Percentiles rank a stretch among this genome's conserved stretches.
These are phyloP conservation scores for Karstenula rhodostoma DNA, from an alignment of 2,329 filamentous ascomycete genomes.

Conservation along the genomic window DNA sequence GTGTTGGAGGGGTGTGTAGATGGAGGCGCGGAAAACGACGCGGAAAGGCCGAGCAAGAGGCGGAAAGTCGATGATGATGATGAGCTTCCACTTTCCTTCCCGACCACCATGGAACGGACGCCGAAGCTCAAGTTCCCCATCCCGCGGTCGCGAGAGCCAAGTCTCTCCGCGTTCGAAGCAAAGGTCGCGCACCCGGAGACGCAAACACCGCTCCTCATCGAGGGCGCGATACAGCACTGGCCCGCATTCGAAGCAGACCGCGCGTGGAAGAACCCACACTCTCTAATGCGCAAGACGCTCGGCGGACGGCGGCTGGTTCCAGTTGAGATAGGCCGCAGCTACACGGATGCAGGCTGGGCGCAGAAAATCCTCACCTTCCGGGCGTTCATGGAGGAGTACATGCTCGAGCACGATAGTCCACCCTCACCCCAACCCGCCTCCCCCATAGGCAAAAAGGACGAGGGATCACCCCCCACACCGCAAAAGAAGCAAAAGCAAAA, in stretches of 20 bases:
- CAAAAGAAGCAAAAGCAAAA: conserved; percentile 48
- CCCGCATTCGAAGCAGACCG: conserved; percentile 69
- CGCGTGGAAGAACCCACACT: conserved; percentile 76
- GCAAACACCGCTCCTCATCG: conserved; percentile 71
- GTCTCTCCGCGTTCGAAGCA: conserved; percentile 40
- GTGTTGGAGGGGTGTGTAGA: conserved; percentile 50
- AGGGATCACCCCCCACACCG: no score
- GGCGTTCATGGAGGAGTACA: conserved; percentile 71
- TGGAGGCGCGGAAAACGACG: background rate
- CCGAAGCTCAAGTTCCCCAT: conserved; percentile 33
- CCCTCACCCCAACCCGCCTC: background rate
- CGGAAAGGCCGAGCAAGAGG: conserved; percentile 27
- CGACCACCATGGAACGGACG: conserved; percentile 12
- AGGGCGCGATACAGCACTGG: conserved; percentile 72
- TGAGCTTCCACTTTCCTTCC: conserved; percentile 25
- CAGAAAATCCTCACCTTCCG: conserved; percentile 81
- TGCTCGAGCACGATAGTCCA: conserved; percentile 49
- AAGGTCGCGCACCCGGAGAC: conserved; percentile 29
- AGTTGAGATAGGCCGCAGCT: conserved; percentile 84
- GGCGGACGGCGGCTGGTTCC: conserved; percentile 82
- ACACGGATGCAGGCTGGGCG: conserved; percentile 84
- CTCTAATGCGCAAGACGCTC: conserved; percentile 78
- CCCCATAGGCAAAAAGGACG: no score
- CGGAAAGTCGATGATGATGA: conserved; percentile 22
- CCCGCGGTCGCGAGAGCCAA: conserved; percentile 25